Evolutionary conservation across 768 basidiomycete genomes (phyloP).

Genomic region (Melanogaster broomeanus): DNA sequence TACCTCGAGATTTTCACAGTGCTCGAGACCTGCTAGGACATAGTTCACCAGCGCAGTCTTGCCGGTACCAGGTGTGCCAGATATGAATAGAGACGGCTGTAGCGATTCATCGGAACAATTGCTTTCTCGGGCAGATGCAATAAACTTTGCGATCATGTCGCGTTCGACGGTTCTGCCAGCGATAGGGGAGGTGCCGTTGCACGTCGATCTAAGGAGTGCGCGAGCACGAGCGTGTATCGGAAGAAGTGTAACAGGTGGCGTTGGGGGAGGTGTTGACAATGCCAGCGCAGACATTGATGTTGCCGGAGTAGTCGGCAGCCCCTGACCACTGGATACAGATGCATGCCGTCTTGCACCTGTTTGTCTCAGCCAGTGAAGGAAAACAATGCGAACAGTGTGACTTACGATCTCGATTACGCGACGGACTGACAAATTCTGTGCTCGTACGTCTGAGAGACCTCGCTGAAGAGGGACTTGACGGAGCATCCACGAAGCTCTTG

Average conservation of each 20-base stretch:
- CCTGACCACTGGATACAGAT: constrained; percentile 45
- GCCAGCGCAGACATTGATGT: constrained; percentile 42
- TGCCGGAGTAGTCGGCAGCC: constrained; percentile 46
- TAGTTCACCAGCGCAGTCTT: constrained; percentile 85
- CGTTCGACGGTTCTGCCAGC: constrained; percentile 72
- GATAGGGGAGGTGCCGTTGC: constrained; percentile 53
- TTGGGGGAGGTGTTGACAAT: constrained; percentile 62
- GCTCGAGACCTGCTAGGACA: constrained; percentile 49
- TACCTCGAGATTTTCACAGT: constrained; percentile 43
- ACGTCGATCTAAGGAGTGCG: constrained; percentile 71
- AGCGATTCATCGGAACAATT: constrained; percentile 12
- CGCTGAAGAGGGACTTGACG: constrained; percentile 42
- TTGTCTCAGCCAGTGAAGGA: constrained; percentile 8
- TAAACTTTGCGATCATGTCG: constrained; percentile 56
- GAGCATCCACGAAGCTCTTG: constrained; percentile 35
- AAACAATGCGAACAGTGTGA: background rate
- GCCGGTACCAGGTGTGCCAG: constrained; percentile 90
- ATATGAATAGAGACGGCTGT: constrained; percentile 74
- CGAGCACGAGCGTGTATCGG: constrained; percentile 62
- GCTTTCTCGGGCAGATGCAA: constrained; percentile 51
- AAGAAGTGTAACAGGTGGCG: constrained; percentile 48
- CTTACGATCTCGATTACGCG: constrained; percentile 49
- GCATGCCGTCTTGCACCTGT: constrained; percentile 48
- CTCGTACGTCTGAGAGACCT: constrained; percentile 40
- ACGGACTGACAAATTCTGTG: constrained; percentile 38